phyloP scores from a whole-genome alignment of 1,284 basidiomycete species.

The Ustilago loliicola region DNA sequence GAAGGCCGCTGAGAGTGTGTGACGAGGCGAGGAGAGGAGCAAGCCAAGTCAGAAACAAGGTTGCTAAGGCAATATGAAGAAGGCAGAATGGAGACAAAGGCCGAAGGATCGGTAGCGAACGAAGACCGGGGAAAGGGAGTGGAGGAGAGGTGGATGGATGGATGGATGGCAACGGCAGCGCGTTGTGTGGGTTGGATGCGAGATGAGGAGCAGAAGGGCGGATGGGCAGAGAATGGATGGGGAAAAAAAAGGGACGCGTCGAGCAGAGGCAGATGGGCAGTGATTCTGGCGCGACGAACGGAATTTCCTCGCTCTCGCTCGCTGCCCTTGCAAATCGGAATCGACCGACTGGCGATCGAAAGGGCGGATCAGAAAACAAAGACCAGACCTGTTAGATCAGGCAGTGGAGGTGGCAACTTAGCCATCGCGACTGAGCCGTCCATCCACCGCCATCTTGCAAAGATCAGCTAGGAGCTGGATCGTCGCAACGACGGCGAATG shows the following conservation, averaged over 20 bases:
- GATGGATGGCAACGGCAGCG: constrained; percentile 29
- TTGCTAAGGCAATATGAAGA: constrained; percentile 23
- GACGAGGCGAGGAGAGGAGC: constrained; percentile 9
- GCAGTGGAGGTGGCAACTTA: constrained; percentile 3
- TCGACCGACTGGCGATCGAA: constrained; percentile 15
- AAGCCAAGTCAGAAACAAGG: constrained; percentile 30
- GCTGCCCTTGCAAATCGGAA: constrained; percentile 10
- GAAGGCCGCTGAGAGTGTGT: constrained; percentile 16
- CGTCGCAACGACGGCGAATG: constrained; percentile 10
- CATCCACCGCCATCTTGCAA: neutral
- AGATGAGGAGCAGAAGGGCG: neutral
- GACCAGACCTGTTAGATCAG: constrained; percentile 9
- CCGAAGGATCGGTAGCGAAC: constrained; percentile 10
- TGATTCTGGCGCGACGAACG: constrained; percentile 1
- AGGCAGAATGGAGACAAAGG: constrained; percentile 3
- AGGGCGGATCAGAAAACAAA: neutral
- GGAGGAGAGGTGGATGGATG: constrained; percentile 27
- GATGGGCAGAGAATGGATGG: neutral
- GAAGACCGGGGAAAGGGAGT: constrained; percentile 22
- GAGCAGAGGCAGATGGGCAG: constrained; percentile 11
- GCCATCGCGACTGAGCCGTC: constrained; percentile 14
- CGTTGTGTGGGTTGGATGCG: constrained; percentile 2
- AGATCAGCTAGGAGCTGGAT: neutral
- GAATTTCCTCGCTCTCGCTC: neutral
- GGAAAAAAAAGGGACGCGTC: constrained; percentile 12